Base-by-base conservation (phyloP, 768 basidiomycete genomes). In the Hysterangium stoloniferum region DNA sequence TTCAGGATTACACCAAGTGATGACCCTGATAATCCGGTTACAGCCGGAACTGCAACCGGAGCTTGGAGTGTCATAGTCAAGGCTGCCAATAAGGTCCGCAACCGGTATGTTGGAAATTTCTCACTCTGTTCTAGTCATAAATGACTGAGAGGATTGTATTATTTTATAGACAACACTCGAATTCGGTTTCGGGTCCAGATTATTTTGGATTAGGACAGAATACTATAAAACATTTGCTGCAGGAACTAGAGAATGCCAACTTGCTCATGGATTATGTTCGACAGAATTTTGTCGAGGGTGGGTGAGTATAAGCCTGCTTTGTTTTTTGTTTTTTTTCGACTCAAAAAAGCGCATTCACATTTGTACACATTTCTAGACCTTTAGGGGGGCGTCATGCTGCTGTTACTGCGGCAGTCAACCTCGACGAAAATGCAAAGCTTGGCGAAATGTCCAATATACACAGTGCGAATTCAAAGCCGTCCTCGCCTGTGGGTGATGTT, bases 141-240 rank as follows among this genome's bases (percentile, higher is more conserved):
- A n/a, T n/a, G n/a, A n/a, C n/a, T n/a, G n/a, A n/a, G n/a, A n/a
- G n/a, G n/a, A n/a, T n/a, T n/a, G n/a, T n/a, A n/a, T n/a, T n/a
- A n/a, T n/a, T 31, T 31, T n/a, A 15, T n/a, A 48, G 49, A 12
- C 83, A 86, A 56, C 88, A 90, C 60, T 86, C 83, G 37, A 90
- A 90, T 63, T 87, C 84, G 4, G 86, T 92, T 12, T 91, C 88
- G 2, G 88, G 88, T 0, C 88, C 88, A 12, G 88, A 91, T 66
- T 90, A 90, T 64, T 91, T 88, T 60, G 89, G 89, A 7, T 71
- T 92, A 13, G 84, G 84, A 3, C 84, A 90, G 64, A 90, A 90
- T 61, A 84, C 85, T 4, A 89, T 92, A 70, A 91, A 90, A 68
- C 85, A 87, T 60, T 74, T 91, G 32, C 87, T 92, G n/a, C 88